Evolutionary conservation across 768 basidiomycete genomes (phyloP).

Genomic region (Termitomyces sp.): DNA sequence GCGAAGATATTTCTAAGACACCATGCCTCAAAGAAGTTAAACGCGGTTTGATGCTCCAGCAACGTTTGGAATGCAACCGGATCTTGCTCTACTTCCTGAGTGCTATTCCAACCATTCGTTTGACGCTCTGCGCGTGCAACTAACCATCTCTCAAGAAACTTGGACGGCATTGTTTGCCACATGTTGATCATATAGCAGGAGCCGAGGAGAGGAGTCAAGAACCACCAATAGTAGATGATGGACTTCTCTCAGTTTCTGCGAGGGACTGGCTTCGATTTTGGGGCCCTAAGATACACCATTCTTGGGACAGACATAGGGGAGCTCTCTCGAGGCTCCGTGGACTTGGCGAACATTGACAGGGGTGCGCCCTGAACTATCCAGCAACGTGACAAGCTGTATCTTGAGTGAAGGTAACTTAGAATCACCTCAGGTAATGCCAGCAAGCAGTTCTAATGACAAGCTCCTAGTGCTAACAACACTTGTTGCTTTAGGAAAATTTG

Average conservation of each 20-base stretch:
- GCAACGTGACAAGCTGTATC: no score
- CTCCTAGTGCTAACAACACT: no score
- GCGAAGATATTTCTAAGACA: conserved; percentile 83
- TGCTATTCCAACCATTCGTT: conserved; percentile 48
- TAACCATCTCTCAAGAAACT: conserved; percentile 69
- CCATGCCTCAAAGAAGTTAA: conserved; percentile 92
- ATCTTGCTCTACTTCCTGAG: conserved; percentile 72
- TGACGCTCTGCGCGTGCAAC: conserved; percentile 49
- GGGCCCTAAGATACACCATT: no score
- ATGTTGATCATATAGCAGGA: conserved; percentile 82
- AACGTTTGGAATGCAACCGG: conserved; percentile 84
- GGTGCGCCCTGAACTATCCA: no score
- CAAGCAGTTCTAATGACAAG: no score
- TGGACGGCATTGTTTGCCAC: conserved; percentile 74
- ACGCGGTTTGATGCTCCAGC: conserved; percentile 82
- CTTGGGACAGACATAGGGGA: no score
- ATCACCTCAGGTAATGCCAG: no score
- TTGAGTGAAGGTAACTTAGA: no score
- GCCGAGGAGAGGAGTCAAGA: conserved; percentile 79
- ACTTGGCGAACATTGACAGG: no score
- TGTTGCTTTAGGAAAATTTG: no score
- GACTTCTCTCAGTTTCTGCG: conserved; percentile 11
- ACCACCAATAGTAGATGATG: conserved; percentile 61
- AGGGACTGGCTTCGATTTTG: neutral
- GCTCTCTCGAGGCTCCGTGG: no score